Conservation (phyloP, 805 yeast genomes). For the Wickerhamiella shivajii region DNA sequence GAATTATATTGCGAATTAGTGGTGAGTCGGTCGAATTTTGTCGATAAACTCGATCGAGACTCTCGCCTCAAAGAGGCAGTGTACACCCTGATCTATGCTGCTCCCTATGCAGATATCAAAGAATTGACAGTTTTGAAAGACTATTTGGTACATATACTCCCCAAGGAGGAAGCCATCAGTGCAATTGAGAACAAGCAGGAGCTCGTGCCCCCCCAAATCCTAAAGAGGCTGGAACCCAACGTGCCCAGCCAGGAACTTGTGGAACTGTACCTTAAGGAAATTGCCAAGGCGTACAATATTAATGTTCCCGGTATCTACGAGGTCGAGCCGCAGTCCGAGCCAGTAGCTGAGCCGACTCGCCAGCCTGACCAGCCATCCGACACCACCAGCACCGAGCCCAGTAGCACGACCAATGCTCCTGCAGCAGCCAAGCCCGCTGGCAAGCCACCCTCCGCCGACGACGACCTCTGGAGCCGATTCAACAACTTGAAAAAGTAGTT, state of each 20-base stretch:
- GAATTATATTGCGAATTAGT: slow-evolving; percentile 74
- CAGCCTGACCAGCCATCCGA: neutral
- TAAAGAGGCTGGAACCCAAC: slow-evolving; percentile 44
- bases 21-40: slow-evolving; percentile 54
- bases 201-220: slow-evolving; percentile 54
- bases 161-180: slow-evolving; percentile 45
- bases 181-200: slow-evolving; percentile 36
- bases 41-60: slow-evolving; percentile 26
- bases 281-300: slow-evolving; percentile 64
- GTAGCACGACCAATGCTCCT: slow-evolving; percentile 20
- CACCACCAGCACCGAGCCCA: slow-evolving; percentile 9
- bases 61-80: slow-evolving; percentile 52
- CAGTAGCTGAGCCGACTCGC: slow-evolving; percentile 23
- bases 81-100: slow-evolving; percentile 49
- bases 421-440: slow-evolving; percentile 19
- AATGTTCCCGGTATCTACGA: slow-evolving; percentile 43
- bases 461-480: slow-evolving; percentile 19
- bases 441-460: slow-evolving; percentile 15
- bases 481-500: slow-evolving; percentile 14
- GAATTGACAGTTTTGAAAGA: slow-evolving; percentile 53
- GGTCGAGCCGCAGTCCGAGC: slow-evolving; percentile 17
- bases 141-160: slow-evolving; percentile 44
- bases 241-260: slow-evolving; percentile 59
- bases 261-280: slow-evolving; percentile 56
- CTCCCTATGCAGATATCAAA: slow-evolving; percentile 61